Evolutionary conservation across 257 asterid species (phyloP).

Genomic region (Przewalskia tangutica): DNA sequence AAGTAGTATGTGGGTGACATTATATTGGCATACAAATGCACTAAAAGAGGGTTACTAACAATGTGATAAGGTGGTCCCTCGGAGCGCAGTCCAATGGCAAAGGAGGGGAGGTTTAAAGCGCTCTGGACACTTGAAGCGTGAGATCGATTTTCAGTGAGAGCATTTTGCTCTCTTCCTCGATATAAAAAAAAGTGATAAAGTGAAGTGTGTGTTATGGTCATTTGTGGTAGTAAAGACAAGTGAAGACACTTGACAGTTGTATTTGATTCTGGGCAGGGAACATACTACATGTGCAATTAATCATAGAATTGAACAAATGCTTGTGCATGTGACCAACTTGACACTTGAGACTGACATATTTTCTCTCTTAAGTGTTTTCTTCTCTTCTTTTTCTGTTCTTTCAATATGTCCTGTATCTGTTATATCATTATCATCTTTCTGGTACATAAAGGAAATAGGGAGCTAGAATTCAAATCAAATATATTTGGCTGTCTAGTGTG

Average conservation of each 20-base stretch:
- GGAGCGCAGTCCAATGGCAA: no score
- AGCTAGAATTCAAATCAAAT: not conserved
- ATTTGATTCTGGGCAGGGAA: slow-evolving; percentile 49
- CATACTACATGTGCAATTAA: slow-evolving; percentile 60
- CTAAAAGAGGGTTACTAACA: not conserved
- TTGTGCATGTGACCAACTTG: slow-evolving; percentile 14
- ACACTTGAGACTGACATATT: not conserved
- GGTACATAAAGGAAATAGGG: not conserved
- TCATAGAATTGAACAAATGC: slow-evolving; percentile 24
- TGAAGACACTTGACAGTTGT: slow-evolving; percentile 46
- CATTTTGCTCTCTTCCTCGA: no score
- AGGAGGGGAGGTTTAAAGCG: no score
- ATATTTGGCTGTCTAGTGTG: not conserved
- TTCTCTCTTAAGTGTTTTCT: not conserved
- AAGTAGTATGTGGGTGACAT: not conserved
- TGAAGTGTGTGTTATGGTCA: slow-evolving; percentile 13
- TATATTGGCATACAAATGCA: slow-evolving; percentile 5
- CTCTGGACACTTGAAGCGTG: no score
- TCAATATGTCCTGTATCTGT: not conserved
- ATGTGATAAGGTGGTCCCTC: not conserved
- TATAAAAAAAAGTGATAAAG: no score
- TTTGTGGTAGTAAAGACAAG: slow-evolving; percentile 37
- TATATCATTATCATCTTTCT: not conserved
- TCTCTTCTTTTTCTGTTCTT: not conserved
- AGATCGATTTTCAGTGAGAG: no score